phyloP scores from a whole-genome alignment of 2,329 filamentous ascomycete species.

The Botrytis fragariae region DNA sequence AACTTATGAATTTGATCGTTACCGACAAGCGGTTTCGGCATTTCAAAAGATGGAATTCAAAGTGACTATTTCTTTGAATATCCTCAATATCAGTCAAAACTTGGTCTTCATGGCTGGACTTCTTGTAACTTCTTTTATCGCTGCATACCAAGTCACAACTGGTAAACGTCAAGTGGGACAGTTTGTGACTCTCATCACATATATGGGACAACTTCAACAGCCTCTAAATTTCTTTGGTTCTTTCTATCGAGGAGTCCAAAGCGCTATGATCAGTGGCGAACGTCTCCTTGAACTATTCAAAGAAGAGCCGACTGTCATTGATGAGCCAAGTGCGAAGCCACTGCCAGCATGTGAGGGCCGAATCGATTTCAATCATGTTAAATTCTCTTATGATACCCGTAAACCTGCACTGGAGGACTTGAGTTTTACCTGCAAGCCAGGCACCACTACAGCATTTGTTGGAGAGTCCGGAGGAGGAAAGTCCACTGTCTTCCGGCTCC shows the following conservation, averaged over 20 bases:
- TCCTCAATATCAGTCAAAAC: slow-evolving; percentile 80
- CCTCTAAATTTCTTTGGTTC: slow-evolving; percentile 88
- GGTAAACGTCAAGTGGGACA: slow-evolving; percentile 64
- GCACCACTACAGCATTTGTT: slow-evolving; percentile 92
- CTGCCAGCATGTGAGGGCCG: slow-evolving; percentile 72
- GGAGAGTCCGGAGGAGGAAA: slow-evolving; percentile 97
- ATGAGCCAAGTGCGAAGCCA: slow-evolving; percentile 62
- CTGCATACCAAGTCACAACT: slow-evolving; percentile 72
- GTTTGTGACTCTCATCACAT: slow-evolving; percentile 72
- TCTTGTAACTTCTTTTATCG: slow-evolving; percentile 68
- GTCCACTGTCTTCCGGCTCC: slow-evolving; percentile 89
- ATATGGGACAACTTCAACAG: slow-evolving; percentile 75
- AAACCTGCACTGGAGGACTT: slow-evolving; percentile 82
- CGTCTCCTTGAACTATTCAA: slow-evolving; percentile 94
- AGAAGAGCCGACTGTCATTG: slow-evolving; percentile 87
- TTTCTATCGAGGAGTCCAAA: slow-evolving; percentile 94
- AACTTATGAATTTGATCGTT: slow-evolving; percentile 72
- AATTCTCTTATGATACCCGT: slow-evolving; percentile 85
- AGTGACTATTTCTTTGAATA: slow-evolving; percentile 71
- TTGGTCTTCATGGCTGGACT: slow-evolving; percentile 77
- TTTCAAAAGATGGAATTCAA: slow-evolving; percentile 75
- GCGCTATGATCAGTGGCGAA: slow-evolving; percentile 96
- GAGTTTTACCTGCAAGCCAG: slow-evolving; percentile 80
- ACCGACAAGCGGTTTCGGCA: slow-evolving; percentile 64
- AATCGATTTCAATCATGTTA: slow-evolving; percentile 83